A percentile compares a stretch with the other conserved stretches of the same genome.
These are phyloP conservation scores for Passalora sequoiae DNA, from an alignment of 2,329 filamentous ascomycete genomes.

Conservation along the genomic window DNA sequence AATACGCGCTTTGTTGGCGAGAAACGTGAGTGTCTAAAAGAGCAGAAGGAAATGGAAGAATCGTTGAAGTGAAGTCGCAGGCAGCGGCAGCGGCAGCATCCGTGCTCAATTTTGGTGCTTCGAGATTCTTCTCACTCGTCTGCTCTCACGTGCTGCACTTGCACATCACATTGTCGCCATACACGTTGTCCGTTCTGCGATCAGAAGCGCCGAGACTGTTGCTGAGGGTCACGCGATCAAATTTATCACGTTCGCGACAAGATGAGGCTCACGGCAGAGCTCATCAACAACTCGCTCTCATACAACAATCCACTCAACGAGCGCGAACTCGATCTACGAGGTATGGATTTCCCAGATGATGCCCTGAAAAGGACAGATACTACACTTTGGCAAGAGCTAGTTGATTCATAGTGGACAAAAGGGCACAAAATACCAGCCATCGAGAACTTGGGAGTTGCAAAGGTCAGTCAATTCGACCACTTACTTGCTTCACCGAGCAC, in stretches of 20 bases:
- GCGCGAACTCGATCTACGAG: constrained; percentile 98
- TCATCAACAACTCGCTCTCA: constrained; percentile 89
- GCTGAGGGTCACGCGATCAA: constrained; percentile 1
- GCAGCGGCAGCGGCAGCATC: too few relatives aligned
- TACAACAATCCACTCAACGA: constrained; percentile 99
- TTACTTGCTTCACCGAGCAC: too few relatives aligned
- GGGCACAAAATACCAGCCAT: constrained; percentile 96
- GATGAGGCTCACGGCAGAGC: constrained; percentile 94
- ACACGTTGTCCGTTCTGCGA: too few relatives aligned
- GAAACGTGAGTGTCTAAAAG: not conserved
- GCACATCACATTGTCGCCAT: not conserved
- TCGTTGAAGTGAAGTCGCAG: not conserved
- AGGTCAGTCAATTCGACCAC: constrained; percentile 49
- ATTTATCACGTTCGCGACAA: constrained; percentile 24
- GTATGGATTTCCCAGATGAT: constrained; percentile 57
- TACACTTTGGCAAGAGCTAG: constrained; percentile 59
- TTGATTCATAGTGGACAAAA: constrained; percentile 49
- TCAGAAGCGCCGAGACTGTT: too few relatives aligned
- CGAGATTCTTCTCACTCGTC: not conserved
- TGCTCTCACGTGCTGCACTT: constrained; percentile 7
- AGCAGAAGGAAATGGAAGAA: not conserved
- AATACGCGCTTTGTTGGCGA: not conserved
- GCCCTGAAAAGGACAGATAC: constrained; percentile 90
- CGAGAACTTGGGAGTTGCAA: constrained; percentile 94
- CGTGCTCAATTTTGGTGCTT: not conserved